A percentile compares a stretch with the other conserved stretches of the same genome.
Evolutionary conservation across 805 yeast species (phyloP).

Genomic region (Yamadazyma sp.): DNA sequence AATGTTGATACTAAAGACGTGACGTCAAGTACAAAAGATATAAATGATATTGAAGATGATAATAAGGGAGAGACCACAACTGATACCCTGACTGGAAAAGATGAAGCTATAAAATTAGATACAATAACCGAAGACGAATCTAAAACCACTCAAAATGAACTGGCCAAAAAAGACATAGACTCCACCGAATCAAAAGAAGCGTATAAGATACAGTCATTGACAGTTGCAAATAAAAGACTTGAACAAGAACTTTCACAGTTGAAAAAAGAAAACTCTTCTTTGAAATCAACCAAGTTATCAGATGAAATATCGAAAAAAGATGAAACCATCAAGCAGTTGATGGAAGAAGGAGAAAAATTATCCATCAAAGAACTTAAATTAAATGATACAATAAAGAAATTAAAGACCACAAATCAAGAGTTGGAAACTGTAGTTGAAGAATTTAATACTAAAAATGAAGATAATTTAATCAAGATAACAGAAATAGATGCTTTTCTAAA

Average conservation of each 20-base stretch:
- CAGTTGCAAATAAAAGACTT: background rate
- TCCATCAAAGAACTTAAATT: conserved; percentile 69
- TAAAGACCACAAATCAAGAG: conserved; percentile 38
- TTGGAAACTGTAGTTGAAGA: conserved; percentile 29
- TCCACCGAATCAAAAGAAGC: too few relatives aligned
- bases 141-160: too few relatives aligned
- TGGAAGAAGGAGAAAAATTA: conserved; percentile 73
- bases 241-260: background rate
- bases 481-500: conserved; percentile 38
- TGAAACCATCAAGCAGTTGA: conserved; percentile 57
- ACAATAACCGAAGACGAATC: background rate
- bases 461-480: conserved; percentile 25
- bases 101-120: background rate
- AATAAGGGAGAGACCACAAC: too few relatives aligned
- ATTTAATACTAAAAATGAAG: conserved; percentile 28
- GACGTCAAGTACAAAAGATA: too few relatives aligned
- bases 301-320: conserved; percentile 41
- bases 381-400: conserved; percentile 61
- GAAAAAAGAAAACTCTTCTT: conserved; percentile 1
- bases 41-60: too few relatives aligned
- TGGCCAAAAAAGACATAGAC: too few relatives aligned
- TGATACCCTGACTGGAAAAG: too few relatives aligned
- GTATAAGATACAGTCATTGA: background rate
- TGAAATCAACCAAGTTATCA: conserved; percentile 1
- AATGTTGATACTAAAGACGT: too few relatives aligned